phyloP scores from a whole-genome alignment of 148 eudicot species.

The Nepenthes gracilis region DNA sequence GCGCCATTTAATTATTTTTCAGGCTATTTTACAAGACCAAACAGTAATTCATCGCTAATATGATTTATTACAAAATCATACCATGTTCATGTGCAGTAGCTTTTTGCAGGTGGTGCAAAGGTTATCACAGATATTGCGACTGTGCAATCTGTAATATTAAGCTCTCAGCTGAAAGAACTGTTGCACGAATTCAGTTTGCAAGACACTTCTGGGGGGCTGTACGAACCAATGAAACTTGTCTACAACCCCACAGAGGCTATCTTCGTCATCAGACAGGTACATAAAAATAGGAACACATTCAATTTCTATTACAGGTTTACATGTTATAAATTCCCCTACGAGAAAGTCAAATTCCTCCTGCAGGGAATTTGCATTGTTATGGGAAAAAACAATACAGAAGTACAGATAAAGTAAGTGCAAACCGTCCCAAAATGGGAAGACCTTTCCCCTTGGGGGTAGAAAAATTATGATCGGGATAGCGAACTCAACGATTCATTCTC shows the following conservation, averaged over 20 bases:
- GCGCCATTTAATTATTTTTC: too few relatives aligned
- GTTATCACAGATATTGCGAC: slow-evolving; percentile 61
- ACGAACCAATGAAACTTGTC: slow-evolving; percentile 57
- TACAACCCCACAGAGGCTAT: slow-evolving; percentile 88
- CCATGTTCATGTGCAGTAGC: not conserved
- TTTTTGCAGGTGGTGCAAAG: slow-evolving; percentile 34
- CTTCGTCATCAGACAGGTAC: slow-evolving; percentile 71
- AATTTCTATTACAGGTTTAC: too few relatives aligned
- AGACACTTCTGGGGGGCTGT: slow-evolving; percentile 32
- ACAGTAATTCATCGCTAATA: not conserved
- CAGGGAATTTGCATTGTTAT: too few relatives aligned
- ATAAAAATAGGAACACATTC: not conserved
- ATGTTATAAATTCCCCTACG: too few relatives aligned
- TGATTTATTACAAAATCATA: not conserved
- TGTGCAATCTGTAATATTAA: slow-evolving; percentile 57
- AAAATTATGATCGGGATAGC: too few relatives aligned
- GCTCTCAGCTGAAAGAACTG: slow-evolving; percentile 73
- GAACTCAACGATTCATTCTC: too few relatives aligned
- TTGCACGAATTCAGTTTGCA: slow-evolving; percentile 29
- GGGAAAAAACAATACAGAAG: too few relatives aligned
- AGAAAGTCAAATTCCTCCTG: too few relatives aligned
- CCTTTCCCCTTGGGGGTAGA: too few relatives aligned
- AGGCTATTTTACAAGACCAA: too few relatives aligned
- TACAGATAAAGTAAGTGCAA: too few relatives aligned
- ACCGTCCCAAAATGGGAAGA: too few relatives aligned